Conservation (phyloP, 2,329 filamentous ascomycete species). For the Ophiostoma sp. region DNA sequence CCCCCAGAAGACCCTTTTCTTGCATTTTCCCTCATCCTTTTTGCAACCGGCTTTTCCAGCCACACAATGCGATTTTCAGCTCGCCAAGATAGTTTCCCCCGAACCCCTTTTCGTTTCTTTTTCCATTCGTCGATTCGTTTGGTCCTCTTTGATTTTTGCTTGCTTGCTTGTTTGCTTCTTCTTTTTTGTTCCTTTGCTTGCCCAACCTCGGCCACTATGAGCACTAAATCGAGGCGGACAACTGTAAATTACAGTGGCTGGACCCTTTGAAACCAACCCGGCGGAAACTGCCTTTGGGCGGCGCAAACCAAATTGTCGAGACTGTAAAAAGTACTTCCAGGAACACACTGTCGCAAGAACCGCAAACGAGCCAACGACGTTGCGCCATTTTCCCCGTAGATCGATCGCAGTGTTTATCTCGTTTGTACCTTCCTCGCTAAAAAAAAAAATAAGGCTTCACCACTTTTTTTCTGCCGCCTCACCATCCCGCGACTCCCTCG, state of each 20-base stretch:
- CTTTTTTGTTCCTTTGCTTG: background rate
- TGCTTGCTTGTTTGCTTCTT: background rate
- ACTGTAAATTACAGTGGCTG: background rate
- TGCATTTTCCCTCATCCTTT: background rate
- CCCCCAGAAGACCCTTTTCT: background rate
- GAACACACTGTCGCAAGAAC: background rate
- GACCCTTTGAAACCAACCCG: background rate
- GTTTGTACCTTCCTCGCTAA: background rate
- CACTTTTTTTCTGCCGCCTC: background rate
- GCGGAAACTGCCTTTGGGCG: background rate
- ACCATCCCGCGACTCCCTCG: background rate
- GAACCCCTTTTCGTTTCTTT: background rate
- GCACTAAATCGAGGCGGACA: background rate
- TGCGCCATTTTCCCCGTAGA: background rate
- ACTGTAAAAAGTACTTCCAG: background rate
- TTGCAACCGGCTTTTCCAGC: background rate
- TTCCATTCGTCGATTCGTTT: background rate
- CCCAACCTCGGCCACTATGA: background rate
- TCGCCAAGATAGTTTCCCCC: background rate
- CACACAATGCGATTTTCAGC: slow-evolving; percentile 8
- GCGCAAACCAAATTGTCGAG: background rate
- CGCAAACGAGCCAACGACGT: slow-evolving; percentile 1
- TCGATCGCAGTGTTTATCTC: background rate
- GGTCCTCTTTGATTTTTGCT: background rate
- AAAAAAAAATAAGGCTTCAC: slow-evolving; percentile 1